Conservation (phyloP, 2,329 filamentous ascomycete genomes). For the Xylariaceae sp. region DNA sequence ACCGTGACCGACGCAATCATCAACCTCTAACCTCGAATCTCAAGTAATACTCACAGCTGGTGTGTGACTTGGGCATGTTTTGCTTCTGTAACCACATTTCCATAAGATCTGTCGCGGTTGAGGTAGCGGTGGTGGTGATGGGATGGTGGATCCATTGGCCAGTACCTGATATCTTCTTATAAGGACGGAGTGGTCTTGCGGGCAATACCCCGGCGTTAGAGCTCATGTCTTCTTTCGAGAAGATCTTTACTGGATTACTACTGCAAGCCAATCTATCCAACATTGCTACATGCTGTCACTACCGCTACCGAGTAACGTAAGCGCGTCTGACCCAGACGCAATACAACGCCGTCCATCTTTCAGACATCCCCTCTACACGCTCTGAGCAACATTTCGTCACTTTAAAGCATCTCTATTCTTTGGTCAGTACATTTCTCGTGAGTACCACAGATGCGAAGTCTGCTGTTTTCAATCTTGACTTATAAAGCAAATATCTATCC, state of each 20-base stretch:
- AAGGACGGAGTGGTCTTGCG: conserved; percentile 11
- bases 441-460: conserved; percentile 7
- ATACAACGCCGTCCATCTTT: not conserved
- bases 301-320: not conserved
- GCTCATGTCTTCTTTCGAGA: conserved; percentile 1
- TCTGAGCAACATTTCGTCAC: conserved; percentile 2
- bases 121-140: conserved; percentile 24
- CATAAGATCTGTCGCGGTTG: conserved; percentile 22
- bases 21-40: not conserved
- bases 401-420: not conserved
- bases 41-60: conserved; percentile 2
- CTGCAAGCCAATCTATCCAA: not conserved
- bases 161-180: conserved; percentile 29
- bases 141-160: conserved; percentile 27
- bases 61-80: conserved; percentile 24
- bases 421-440: conserved; percentile 6
- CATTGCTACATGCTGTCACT: not conserved
- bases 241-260: not conserved
- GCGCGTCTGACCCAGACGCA: conserved; percentile 5
- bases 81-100: conserved; percentile 10
- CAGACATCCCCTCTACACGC: conserved; percentile 3
- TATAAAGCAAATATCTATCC: no score
- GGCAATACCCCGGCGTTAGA: conserved; percentile 1
- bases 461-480: no score
- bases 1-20: conserved; percentile 5